Conservation (phyloP, 2,329 filamentous ascomycete species). For the Phoma herbarum region DNA sequence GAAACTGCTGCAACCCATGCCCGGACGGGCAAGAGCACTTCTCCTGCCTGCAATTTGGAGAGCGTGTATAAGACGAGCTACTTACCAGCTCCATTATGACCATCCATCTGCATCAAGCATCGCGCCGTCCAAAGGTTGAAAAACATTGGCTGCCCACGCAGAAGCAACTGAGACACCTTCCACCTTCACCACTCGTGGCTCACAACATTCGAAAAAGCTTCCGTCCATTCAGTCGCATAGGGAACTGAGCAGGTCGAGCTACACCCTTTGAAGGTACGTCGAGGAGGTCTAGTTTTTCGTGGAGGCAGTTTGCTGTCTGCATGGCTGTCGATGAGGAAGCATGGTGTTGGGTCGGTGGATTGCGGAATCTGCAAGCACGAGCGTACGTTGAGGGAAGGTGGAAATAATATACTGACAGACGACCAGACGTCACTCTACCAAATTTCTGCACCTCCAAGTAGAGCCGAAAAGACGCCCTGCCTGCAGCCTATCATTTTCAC, state of each 20-base stretch:
- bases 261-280: slow-evolving; percentile 33
- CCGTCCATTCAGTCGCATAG: slow-evolving; percentile 21
- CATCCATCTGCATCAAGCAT: slow-evolving; percentile 39
- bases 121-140: slow-evolving; percentile 33
- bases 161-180: slow-evolving; percentile 40
- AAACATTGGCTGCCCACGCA: slow-evolving; percentile 39
- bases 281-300: neutral
- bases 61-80: slow-evolving; percentile 49
- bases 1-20: slow-evolving; percentile 43
- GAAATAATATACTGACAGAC: slow-evolving; percentile 44
- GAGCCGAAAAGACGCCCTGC: slow-evolving; percentile 29
- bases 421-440: slow-evolving; percentile 25
- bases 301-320: neutral
- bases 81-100: slow-evolving; percentile 36
- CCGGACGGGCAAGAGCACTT: slow-evolving; percentile 44
- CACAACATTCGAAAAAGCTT: slow-evolving; percentile 27
- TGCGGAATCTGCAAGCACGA: slow-evolving; percentile 11
- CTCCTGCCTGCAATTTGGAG: slow-evolving; percentile 27
- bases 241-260: neutral
- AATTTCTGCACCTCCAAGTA: slow-evolving; percentile 1
- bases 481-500: slow-evolving; percentile 18
- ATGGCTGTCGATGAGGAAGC: slow-evolving; percentile 7
- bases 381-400: slow-evolving; percentile 33
- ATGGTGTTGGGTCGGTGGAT: slow-evolving; percentile 17
- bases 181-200: slow-evolving; percentile 30